Conservation (phyloP, 1,284 basidiomycete genomes). For the Ustilago crameri region DNA sequence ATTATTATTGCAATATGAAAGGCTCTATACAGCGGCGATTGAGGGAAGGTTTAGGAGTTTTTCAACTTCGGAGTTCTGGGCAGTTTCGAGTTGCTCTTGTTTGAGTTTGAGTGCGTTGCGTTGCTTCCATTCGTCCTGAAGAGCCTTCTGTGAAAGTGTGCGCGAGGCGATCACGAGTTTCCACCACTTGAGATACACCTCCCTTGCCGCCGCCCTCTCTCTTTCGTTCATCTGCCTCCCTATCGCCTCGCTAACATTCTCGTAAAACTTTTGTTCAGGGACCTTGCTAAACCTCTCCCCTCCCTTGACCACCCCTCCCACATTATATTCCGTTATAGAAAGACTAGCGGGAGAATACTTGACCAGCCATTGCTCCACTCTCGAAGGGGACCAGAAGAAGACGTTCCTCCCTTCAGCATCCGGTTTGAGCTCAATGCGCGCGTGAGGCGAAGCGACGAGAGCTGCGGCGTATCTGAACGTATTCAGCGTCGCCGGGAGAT, state of each 20-base stretch:
- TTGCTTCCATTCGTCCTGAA: conserved; percentile 27
- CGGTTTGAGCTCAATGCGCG: conserved; percentile 13
- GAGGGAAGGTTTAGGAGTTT: no score
- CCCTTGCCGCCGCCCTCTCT: conserved; percentile 6
- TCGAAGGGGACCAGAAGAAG: conserved; percentile 22
- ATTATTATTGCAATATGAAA: no score
- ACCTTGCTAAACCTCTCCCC: conserved; percentile 19
- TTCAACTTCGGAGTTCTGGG: conserved; percentile 7
- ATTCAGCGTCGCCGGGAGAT: conserved; percentile 26
- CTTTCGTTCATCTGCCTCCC: background rate
- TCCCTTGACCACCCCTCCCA: background rate
- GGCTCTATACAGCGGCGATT: conserved; percentile 12
- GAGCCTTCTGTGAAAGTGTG: conserved; percentile 26
- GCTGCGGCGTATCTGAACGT: conserved; percentile 25
- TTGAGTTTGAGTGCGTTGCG: conserved; percentile 13
- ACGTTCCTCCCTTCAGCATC: conserved; percentile 16
- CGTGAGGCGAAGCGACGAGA: conserved; percentile 7
- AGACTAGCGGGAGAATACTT: conserved; percentile 12
- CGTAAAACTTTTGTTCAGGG: conserved; percentile 18
- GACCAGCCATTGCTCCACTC: conserved; percentile 10
- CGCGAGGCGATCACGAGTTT: conserved; percentile 26
- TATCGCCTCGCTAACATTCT: background rate
- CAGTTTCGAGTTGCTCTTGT: conserved; percentile 7
- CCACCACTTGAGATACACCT: conserved; percentile 41
- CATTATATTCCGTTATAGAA: no score